Evolutionary conservation across 768 basidiomycete species (phyloP).

Genomic region (Suillus spraguei): DNA sequence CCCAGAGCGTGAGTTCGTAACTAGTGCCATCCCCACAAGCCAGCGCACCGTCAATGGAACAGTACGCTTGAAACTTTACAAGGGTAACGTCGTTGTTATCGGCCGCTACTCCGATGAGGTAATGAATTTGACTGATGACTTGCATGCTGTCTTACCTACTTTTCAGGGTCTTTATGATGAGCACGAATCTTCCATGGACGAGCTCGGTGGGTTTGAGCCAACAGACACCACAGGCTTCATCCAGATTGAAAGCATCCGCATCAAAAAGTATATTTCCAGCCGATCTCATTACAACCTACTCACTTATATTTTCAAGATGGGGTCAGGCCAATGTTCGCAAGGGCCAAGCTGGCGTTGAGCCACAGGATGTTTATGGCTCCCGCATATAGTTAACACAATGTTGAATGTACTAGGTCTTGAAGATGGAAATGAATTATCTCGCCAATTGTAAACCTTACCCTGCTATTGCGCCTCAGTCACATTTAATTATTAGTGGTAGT

Average conservation of each 20-base stretch:
- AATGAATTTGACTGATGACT: conserved; percentile 20
- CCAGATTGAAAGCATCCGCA: conserved; percentile 95
- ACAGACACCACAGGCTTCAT: conserved; percentile 87
- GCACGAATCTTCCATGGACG: conserved; percentile 96
- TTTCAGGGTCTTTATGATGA: conserved; percentile 90
- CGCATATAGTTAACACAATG: background rate
- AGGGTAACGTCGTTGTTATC: conserved; percentile 94
- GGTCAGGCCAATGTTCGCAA: conserved; percentile 82
- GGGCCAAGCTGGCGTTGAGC: conserved; percentile 76
- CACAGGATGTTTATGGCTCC: conserved; percentile 43
- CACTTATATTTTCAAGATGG: conserved; percentile 54
- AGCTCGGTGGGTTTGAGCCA: conserved; percentile 97
- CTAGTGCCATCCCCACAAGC: conserved; percentile 86
- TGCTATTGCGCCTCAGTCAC: background rate
- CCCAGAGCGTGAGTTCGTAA: conserved; percentile 97
- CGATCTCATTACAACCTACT: conserved; percentile 4
- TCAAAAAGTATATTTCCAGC: conserved; percentile 79
- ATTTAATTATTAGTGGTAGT: no score
- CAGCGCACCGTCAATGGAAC: conserved; percentile 96
- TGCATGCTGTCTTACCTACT: conserved; percentile 7
- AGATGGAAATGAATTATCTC: background rate
- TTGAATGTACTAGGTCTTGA: background rate
- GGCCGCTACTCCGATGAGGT: conserved; percentile 90
- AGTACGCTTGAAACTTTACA: conserved; percentile 90
- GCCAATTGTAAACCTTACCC: background rate